Base-by-base conservation (phyloP, 306 rosid genomes). In the Coriaria nepalensis region DNA sequence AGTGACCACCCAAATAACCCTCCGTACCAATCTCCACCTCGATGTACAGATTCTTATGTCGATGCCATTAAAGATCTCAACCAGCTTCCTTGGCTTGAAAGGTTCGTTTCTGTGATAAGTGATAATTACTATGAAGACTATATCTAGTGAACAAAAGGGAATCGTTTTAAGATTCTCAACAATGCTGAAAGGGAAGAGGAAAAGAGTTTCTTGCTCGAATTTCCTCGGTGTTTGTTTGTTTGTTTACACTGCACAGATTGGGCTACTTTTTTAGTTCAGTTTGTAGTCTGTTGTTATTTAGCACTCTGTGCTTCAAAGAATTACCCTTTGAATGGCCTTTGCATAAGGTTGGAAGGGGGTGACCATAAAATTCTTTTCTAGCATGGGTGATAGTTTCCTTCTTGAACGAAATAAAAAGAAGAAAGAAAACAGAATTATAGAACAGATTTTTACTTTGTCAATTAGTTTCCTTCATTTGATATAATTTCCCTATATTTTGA, bases 31-130 rank as follows among this genome's bases (percentile, higher is more conserved):
- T 90, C 95, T 59, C 97, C 97, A 4, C 97, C 97, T 2, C 84
- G 47, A 11, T 84, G 78, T 67, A 84, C 93, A 55, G 95, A 88
- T 46, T 70, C 93, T 33, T 78, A 78, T 2, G 80, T 45, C 9
- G 97, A 90, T 46, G 72, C 86, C 33, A 62, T 90, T 93, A 90
- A 84, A 69, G 97, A 84, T 69, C 88, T 90, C 33, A 86, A 81
- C 67, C 97, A 90, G 73, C 90, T 90, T 59, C 97, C 97, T 2
- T 90, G 97, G 97, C 87, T 90, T 0, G 95, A 90, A 78, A 79
- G 87, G 61, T 84, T 90, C 14, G 97, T 84, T 60, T 90, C 95
- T 9, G 95, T 81, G 59, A 90, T 84, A 64, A 90, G 93, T 49
- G 95, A 90, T 63, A 76, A 71, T 75, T 90, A 81, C 67, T 76